These are phyloP conservation scores for Astrothelium macrocarpum DNA, from an alignment of 495 filamentous ascomycete species.

Conservation along the genomic window DNA sequence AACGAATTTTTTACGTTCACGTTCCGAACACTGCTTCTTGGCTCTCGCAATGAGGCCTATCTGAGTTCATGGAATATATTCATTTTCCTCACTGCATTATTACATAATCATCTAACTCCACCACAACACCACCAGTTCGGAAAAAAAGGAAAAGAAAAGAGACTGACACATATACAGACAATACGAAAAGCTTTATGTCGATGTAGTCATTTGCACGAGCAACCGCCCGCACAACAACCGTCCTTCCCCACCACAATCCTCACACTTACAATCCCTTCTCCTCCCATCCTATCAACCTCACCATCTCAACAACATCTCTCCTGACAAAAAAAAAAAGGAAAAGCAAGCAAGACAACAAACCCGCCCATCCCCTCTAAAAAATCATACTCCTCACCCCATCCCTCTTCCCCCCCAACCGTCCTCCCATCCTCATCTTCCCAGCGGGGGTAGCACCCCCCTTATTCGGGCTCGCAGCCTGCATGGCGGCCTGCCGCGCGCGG, in stretches of 20 bases:
- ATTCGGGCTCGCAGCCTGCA: slow-evolving; percentile 1
- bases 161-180: slow-evolving; percentile 1
- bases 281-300: too few species aligned
- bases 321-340: too few species aligned
- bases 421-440: background rate
- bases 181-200: background rate
- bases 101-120: background rate
- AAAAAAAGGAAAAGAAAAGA: background rate
- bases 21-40: too few species aligned
- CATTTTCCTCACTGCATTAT: slow-evolving; percentile 1
- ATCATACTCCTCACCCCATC: slow-evolving; percentile 27
- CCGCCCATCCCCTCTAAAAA: slow-evolving; percentile 15
- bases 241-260: too few species aligned
- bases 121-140: background rate
- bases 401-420: slow-evolving; percentile 5
- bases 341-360: too few species aligned
- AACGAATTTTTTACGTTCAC: too few species aligned
- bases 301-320: too few species aligned
- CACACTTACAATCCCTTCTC: too few species aligned
- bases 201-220: background rate
- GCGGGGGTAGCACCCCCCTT: slow-evolving; percentile 3
- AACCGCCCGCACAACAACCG: too few species aligned
- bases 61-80: background rate
- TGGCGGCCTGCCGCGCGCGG: background rate
- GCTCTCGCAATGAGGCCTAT: too few species aligned